Evolutionary conservation across 1,284 basidiomycete genomes (phyloP).

Genomic region (Mycosarcoma mackinlayi): DNA sequence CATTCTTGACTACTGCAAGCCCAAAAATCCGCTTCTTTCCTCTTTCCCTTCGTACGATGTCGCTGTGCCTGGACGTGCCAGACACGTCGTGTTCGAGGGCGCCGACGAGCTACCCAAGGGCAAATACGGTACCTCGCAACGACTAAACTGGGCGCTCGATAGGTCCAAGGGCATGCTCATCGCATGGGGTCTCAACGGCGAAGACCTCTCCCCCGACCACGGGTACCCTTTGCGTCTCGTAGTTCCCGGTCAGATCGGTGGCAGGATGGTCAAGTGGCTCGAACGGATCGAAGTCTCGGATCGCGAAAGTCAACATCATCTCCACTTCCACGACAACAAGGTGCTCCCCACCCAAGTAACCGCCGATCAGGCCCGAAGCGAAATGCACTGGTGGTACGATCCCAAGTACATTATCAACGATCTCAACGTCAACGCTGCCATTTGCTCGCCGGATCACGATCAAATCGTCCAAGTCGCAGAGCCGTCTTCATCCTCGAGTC

Average conservation of each 20-base stretch:
- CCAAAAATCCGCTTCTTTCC: constrained; percentile 62
- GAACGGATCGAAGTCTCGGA: constrained; percentile 74
- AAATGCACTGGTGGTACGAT: constrained; percentile 77
- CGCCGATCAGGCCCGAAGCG: constrained; percentile 74
- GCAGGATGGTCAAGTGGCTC: constrained; percentile 74
- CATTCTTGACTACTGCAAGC: constrained; percentile 72
- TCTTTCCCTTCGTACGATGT: constrained; percentile 62
- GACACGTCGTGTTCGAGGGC: constrained; percentile 77
- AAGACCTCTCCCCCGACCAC: constrained; percentile 73
- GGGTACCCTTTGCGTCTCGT: constrained; percentile 76
- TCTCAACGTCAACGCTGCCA: constrained; percentile 76
- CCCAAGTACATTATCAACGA: constrained; percentile 73
- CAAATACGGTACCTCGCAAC: constrained; percentile 76
- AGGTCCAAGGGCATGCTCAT: constrained; percentile 74
- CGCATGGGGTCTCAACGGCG: constrained; percentile 75
- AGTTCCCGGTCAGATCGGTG: constrained; percentile 77
- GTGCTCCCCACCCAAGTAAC: constrained; percentile 74
- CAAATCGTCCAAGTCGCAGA: constrained; percentile 70
- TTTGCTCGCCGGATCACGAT: constrained; percentile 75
- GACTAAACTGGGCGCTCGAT: constrained; percentile 72
- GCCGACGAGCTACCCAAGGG: constrained; percentile 75
- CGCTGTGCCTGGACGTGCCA: constrained; percentile 67
- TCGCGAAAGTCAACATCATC: constrained; percentile 73
- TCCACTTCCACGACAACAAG: constrained; percentile 73
- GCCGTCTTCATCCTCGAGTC: not conserved